Conservation (phyloP, 805 yeast genomes). For the Saccharomycopsis selenospora region DNA sequence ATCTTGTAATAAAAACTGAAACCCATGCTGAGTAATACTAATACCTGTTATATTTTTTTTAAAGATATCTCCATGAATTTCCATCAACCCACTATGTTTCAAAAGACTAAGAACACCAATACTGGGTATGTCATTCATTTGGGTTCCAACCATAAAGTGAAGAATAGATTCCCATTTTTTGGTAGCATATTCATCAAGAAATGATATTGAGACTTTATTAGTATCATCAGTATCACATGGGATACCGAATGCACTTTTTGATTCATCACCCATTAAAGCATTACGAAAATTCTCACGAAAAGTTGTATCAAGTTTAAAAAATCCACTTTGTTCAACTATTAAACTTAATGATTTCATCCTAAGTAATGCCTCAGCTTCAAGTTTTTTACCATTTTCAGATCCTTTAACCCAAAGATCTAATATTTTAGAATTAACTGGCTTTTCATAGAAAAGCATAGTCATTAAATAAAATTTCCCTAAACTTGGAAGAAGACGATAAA, state of each 20-base stretch:
- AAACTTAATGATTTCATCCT: constrained; percentile 71
- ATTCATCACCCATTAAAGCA: constrained; percentile 75
- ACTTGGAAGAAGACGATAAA: constrained; percentile 83
- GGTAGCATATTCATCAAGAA: constrained; percentile 73
- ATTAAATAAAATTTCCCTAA: constrained; percentile 83
- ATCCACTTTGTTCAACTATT: constrained; percentile 49
- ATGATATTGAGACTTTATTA: constrained; percentile 51
- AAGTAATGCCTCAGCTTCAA: constrained; percentile 68
- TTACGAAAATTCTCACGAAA: constrained; percentile 71
- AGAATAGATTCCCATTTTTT: constrained; percentile 90
- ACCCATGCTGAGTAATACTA: constrained; percentile 79
- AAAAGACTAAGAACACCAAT: constrained; percentile 74
- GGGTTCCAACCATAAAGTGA: constrained; percentile 97
- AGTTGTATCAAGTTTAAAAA: constrained; percentile 55
- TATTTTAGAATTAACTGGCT: constrained; percentile 58
- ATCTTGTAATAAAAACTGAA: constrained; percentile 89
- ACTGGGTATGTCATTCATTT: constrained; percentile 60
- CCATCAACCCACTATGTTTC: constrained; percentile 83
- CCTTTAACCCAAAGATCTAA: constrained; percentile 72
- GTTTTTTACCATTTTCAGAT: constrained; percentile 35
- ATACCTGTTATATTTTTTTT: constrained; percentile 5
- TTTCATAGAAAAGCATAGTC: constrained; percentile 78
- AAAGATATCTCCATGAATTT: constrained; percentile 34
- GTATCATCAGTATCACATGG: constrained; percentile 51
- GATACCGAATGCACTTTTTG: constrained; percentile 69